Evolutionary conservation across 2,329 filamentous ascomycete genomes (phyloP).

Genomic region (Colletotrichum caudatum): DNA sequence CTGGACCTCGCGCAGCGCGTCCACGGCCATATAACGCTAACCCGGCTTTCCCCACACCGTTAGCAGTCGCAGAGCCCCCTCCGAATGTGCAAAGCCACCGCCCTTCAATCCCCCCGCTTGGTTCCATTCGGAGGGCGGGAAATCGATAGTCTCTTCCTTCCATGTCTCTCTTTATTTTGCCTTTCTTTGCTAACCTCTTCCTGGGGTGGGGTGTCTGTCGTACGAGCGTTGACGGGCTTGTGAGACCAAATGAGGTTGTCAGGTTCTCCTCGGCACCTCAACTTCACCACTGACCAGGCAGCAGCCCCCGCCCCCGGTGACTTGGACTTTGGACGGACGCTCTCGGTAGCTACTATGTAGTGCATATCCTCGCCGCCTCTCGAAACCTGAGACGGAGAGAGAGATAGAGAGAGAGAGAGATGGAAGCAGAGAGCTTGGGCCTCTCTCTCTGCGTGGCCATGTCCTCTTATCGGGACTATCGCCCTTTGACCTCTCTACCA

Average conservation of each 20-base stretch:
- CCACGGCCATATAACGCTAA: slow-evolving; percentile 10
- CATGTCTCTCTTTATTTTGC: background rate
- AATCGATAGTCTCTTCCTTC: slow-evolving; percentile 2
- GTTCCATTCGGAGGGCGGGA: background rate
- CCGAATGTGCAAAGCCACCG: slow-evolving; percentile 26
- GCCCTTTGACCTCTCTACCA: slow-evolving; percentile 25
- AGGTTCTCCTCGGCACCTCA: slow-evolving; percentile 29
- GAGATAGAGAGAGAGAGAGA: slow-evolving; percentile 13
- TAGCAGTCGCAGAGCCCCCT: background rate
- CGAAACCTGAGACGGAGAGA: background rate
- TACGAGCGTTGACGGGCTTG: background rate
- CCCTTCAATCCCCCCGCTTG: background rate
- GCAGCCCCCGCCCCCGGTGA: slow-evolving; percentile 12
- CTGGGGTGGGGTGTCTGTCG: too few species aligned
- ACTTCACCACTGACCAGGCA: slow-evolving; percentile 23
- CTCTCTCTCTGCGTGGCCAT: slow-evolving; percentile 8
- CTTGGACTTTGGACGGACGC: slow-evolving; percentile 15
- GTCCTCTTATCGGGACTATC: slow-evolving; percentile 20
- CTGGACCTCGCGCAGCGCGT: background rate
- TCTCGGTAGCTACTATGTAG: background rate
- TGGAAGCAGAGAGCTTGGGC: slow-evolving; percentile 11
- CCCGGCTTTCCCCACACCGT: background rate
- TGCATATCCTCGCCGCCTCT: background rate
- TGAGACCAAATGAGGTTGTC: slow-evolving; percentile 34
- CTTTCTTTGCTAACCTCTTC: background rate